Percentiles rank a stretch among this genome's conserved stretches.
Conservation (phyloP, 345 rosid species). For the Crucihimalaya himalaica region DNA sequence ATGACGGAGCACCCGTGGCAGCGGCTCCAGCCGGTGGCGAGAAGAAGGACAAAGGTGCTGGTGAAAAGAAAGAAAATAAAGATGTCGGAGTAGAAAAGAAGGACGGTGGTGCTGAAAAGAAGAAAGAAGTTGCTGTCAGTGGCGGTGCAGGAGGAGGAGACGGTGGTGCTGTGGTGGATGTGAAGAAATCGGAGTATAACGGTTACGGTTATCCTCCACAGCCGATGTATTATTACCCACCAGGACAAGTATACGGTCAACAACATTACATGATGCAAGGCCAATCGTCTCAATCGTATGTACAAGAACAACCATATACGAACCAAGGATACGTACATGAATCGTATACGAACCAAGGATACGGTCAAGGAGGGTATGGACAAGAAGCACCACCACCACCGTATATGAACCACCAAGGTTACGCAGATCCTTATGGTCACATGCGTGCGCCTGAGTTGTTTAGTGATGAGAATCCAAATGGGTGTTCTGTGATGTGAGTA, state of each 20-base stretch:
- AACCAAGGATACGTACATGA: constrained; percentile 39
- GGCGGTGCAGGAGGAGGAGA: constrained; percentile 33
- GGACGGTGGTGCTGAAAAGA: constrained; percentile 35
- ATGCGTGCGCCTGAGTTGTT: constrained; percentile 72
- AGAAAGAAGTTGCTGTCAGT: constrained; percentile 34
- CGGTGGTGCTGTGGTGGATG: constrained; percentile 49
- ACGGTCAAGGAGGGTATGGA: constrained; percentile 37
- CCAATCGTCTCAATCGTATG: constrained; percentile 41
- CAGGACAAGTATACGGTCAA: constrained; percentile 44
- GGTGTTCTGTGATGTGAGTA: constrained; percentile 70
- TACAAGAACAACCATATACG: constrained; percentile 40
- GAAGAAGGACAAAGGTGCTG: constrained; percentile 43
- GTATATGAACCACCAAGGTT: constrained; percentile 39
- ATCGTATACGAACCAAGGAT: constrained; percentile 35
- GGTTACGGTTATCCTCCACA: constrained; percentile 44
- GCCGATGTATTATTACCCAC: constrained; percentile 53
- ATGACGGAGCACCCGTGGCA: constrained; percentile 26
- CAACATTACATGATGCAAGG: constrained; percentile 45
- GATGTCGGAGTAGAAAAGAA: constrained; percentile 36
- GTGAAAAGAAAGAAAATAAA: constrained; percentile 44
- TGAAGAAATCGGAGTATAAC: constrained; percentile 53
- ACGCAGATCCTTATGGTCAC: constrained; percentile 42
- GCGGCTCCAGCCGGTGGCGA: constrained; percentile 37
- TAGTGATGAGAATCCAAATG: constrained; percentile 93
- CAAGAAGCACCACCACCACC: constrained; percentile 25